Evolutionary conservation across 1,284 basidiomycete species (phyloP).

Genomic region (Leccinum angustisporum): DNA sequence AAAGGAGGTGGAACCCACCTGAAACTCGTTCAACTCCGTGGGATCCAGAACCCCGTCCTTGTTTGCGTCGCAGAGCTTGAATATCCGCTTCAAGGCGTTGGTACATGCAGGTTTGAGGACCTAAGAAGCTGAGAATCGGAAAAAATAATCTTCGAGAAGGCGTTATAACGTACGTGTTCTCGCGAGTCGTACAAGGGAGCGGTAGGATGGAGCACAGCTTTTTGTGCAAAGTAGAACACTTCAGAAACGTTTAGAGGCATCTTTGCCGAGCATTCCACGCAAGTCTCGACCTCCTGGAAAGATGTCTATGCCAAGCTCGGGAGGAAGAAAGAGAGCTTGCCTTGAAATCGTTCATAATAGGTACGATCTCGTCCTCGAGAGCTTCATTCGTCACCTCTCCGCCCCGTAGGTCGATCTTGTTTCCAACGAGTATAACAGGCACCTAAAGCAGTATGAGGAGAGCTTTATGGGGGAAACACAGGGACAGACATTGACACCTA

Average conservation of each 20-base stretch:
- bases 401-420: conserved; percentile 95
- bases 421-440: conserved; percentile 96
- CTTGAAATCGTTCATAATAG: conserved; percentile 98
- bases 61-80: conserved; percentile 93
- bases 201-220: conserved; percentile 95
- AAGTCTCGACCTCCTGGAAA: conserved; percentile 91
- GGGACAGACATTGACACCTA: conserved; percentile 84
- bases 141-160: conserved; percentile 4
- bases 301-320: conserved; percentile 10
- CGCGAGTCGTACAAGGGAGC: conserved; percentile 96
- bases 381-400: conserved; percentile 94
- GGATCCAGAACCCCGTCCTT: conserved; percentile 93
- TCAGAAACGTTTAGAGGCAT: conserved; percentile 92
- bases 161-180: conserved; percentile 66
- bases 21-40: conserved; percentile 94
- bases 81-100: conserved; percentile 89
- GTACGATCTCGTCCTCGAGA: conserved; percentile 90
- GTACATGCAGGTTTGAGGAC: conserved; percentile 93
- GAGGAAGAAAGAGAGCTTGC: conserved; percentile 39
- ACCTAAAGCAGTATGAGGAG: conserved; percentile 52
- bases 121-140: conserved; percentile 39
- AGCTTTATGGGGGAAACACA: background rate
- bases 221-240: conserved; percentile 99
- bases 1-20: conserved; percentile 50
- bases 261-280: conserved; percentile 94